Percentiles rank a stretch among this genome's conserved stretches.
phyloP scores from a whole-genome alignment of 129 eudicot species.

The Flaveria brownii region DNA sequence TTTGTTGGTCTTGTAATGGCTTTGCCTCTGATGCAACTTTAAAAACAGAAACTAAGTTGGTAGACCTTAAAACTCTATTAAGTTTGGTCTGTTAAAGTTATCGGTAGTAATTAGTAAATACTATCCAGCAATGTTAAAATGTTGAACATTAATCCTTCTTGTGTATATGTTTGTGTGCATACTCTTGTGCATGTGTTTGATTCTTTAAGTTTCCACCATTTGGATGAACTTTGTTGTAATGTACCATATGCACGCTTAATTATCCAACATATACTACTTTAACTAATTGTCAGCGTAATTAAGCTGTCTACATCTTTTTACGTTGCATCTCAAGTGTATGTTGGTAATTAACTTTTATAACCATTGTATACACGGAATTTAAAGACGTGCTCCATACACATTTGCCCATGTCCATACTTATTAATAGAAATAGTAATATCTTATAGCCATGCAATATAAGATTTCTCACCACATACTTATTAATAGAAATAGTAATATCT shows the following conservation, averaged over 20 bases:
- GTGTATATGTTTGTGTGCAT: slow-evolving; percentile 12
- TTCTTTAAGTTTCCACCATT: neutral
- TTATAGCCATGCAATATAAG: no score
- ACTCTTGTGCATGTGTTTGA: slow-evolving; percentile 21
- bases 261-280: neutral
- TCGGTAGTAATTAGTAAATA: slow-evolving; percentile 6
- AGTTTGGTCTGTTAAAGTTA: slow-evolving; percentile 28
- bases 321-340: neutral
- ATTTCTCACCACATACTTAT: no score
- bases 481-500: no score
- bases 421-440: no score
- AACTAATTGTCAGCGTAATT: neutral
- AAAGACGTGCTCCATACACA: no score
- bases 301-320: neutral
- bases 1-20: slow-evolving; percentile 84
- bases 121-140: neutral
- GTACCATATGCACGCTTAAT: neutral
- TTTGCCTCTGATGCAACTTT: slow-evolving; percentile 85
- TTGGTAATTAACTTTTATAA: neutral
- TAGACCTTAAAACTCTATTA: slow-evolving; percentile 20
- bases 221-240: neutral
- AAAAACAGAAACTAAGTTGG: neutral
- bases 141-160: slow-evolving; percentile 26
- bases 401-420: no score
- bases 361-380: neutral